Conservation (phyloP, 148 eudicot genomes). For the Camellia lanceoleosa region DNA sequence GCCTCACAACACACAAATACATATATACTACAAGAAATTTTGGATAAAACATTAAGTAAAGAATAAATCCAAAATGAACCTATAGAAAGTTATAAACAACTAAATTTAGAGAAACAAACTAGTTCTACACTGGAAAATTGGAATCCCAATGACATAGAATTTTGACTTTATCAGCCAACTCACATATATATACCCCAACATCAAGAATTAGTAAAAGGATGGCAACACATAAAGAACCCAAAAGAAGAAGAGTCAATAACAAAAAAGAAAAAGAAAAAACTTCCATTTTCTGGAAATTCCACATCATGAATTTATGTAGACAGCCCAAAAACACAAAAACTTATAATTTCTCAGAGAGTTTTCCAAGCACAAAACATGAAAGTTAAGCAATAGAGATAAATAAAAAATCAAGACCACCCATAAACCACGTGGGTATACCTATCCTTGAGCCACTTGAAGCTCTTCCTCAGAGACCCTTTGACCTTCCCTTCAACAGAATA, state of each 20-base stretch:
- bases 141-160: background rate
- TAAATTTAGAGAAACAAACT: background rate
- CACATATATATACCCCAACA: too few relatives aligned
- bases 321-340: background rate
- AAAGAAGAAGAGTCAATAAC: background rate
- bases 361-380: slow-evolving; percentile 9
- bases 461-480: slow-evolving; percentile 70
- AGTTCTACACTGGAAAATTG: background rate
- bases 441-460: slow-evolving; percentile 66
- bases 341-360: background rate
- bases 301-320: slow-evolving; percentile 1
- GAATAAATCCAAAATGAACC: too few relatives aligned
- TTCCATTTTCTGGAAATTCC: slow-evolving; percentile 5
- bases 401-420: slow-evolving; percentile 39
- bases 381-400: background rate
- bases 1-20: background rate
- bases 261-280: background rate
- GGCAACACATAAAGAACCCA: background rate
- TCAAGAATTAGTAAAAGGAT: background rate
- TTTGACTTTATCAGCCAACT: background rate
- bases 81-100: background rate
- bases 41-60: too few relatives aligned
- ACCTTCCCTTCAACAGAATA: slow-evolving; percentile 72
- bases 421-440: slow-evolving; percentile 39
- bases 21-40: background rate